Conservation (phyloP, 2,329 filamentous ascomycete species). For the Colletotrichum theobromicola region DNA sequence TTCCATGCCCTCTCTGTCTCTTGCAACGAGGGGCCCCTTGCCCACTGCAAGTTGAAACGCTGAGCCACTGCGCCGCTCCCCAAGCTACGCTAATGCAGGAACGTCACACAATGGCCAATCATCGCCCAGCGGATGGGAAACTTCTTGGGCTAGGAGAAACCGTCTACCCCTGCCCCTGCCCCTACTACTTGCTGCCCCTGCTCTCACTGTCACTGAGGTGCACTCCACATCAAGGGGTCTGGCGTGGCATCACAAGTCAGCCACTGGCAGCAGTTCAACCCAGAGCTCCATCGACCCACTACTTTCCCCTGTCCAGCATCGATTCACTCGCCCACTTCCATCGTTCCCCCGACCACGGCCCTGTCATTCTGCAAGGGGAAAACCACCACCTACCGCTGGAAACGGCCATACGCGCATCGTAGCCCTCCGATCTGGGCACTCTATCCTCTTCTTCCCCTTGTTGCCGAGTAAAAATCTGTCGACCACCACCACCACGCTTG, state of each 20-base stretch:
- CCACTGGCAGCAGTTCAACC: background rate
- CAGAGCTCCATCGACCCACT: background rate
- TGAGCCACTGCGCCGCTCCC: slow-evolving; percentile 19
- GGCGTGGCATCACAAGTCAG: background rate
- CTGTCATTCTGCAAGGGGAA: background rate
- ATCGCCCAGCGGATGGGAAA: background rate
- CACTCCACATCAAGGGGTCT: background rate
- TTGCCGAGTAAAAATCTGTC: background rate
- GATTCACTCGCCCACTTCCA: background rate
- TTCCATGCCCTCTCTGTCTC: background rate
- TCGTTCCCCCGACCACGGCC: background rate
- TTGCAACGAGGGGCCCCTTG: background rate
- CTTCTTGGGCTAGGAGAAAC: slow-evolving; percentile 8
- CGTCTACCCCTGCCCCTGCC: background rate
- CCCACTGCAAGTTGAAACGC: slow-evolving; percentile 22
- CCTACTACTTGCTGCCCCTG: background rate
- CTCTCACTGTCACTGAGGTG: background rate
- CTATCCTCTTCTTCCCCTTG: background rate
- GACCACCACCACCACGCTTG: background rate
- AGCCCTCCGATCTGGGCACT: background rate
- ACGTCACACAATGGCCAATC: slow-evolving; percentile 9
- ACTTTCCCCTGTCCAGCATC: background rate
- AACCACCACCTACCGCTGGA: background rate
- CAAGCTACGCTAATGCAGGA: slow-evolving; percentile 21
- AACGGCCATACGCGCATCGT: background rate